phyloP scores from a whole-genome alignment of 495 filamentous ascomycete species.

The Aspergillus bertholletiae region DNA sequence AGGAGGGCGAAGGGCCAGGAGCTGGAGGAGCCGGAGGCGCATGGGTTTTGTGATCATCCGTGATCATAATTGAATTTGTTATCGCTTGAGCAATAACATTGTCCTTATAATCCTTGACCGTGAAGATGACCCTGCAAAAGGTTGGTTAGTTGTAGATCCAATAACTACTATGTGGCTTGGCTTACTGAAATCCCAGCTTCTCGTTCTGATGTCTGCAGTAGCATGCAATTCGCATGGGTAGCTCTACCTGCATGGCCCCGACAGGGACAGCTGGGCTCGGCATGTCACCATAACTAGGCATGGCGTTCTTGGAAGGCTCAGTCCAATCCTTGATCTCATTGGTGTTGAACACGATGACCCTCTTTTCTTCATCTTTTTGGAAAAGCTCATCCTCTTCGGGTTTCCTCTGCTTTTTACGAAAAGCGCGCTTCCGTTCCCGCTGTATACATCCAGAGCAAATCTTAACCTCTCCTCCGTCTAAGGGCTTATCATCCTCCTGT shows the following conservation, averaged over 20 bases:
- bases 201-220: conserved; percentile 94
- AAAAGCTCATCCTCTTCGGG: conserved; percentile 79
- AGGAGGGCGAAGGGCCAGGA: conserved; percentile 31
- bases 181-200: conserved; percentile 79
- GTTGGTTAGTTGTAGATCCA: neutral
- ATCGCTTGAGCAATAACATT: conserved; percentile 79
- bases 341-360: conserved; percentile 91
- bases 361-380: conserved; percentile 67
- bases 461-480: conserved; percentile 79
- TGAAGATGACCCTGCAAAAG: conserved; percentile 72
- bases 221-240: conserved; percentile 94
- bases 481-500: conserved; percentile 61
- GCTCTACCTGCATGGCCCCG: conserved; percentile 68
- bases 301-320: conserved; percentile 43
- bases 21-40: conserved; percentile 38
- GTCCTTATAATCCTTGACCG: conserved; percentile 73
- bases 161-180: neutral
- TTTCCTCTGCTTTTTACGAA: conserved; percentile 84
- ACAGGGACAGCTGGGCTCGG: conserved; percentile 43
- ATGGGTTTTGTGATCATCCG: conserved; percentile 93
- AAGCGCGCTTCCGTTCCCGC: conserved; percentile 82
- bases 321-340: conserved; percentile 87
- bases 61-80: conserved; percentile 86
- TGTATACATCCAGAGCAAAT: conserved; percentile 83
- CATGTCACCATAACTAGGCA: conserved; percentile 24